Base-by-base conservation (phyloP, 345 rosid genomes). In the Salix udensis region DNA sequence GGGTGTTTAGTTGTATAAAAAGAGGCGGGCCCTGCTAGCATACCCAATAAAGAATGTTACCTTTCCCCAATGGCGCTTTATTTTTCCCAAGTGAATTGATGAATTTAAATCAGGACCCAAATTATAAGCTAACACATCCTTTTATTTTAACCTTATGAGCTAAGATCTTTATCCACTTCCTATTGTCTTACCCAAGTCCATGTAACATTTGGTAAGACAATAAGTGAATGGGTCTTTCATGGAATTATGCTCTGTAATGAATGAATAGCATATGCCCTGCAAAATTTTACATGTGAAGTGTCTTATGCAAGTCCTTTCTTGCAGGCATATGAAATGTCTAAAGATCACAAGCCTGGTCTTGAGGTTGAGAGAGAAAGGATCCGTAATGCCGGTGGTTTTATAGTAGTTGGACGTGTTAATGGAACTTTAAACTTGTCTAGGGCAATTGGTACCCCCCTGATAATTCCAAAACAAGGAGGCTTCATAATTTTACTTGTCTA, bases 311-410 rank as follows among this genome's bases (percentile, higher is more conserved):
- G 79, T 65, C 77, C 55, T 7, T 42, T 52, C 58, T 36, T 84
- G 77, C 86, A 92, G 92, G 99, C 98, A 67, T 94, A 85, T 81
- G 82, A 92, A 88, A 92, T 96, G 58, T 94, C 98, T 67, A 93
- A 87, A 86, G 99, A 94, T 83, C 99, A 96, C 85, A 96, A 96
- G 79, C 99, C 99, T 75, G 97, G 93, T 73, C 96, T 92, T 76
- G 99, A 90, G 81, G 85, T 80, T 71, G 99, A 96, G 82, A 96
- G 86, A 80, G 97, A 92, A 55, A 89, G 99, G 88, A 96, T 96
- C 74, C 65, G 91, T 62, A 93, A 92, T 88, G 98, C 98, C 55
- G 97, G 99, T 80, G 99, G 98, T 36, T 96, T 89, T 82, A 93
- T 96, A 70, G 98, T 92, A 40, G 91, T 94, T 28, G 98, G 98